Percentiles rank a stretch among this genome's conserved stretches.
phyloP scores from a whole-genome alignment of 495 filamentous ascomycete genomes.

The Astrothelium macrocarpum region DNA sequence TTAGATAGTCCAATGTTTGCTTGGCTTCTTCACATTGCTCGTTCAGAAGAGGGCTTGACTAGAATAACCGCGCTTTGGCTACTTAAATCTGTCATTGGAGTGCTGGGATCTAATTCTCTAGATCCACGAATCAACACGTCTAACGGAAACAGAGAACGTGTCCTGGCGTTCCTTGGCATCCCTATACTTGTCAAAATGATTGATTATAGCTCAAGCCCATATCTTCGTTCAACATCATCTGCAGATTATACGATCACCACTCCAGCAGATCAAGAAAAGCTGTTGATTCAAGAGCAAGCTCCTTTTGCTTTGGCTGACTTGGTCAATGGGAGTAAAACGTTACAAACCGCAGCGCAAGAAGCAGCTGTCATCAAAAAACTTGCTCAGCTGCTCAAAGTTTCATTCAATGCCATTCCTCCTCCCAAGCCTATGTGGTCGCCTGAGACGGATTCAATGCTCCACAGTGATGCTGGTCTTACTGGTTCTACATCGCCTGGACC shows the following conservation, averaged over 20 bases:
- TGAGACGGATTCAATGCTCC: conserved; percentile 8
- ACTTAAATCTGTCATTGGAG: conserved; percentile 33
- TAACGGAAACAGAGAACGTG: conserved; percentile 23
- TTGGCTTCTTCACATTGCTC: conserved; percentile 67
- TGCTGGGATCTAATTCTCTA: conserved; percentile 11
- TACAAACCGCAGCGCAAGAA: conserved; percentile 78
- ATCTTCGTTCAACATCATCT: neutral
- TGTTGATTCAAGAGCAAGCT: conserved; percentile 50
- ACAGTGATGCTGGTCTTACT: conserved; percentile 6
- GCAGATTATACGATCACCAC: neutral
- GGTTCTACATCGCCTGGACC: conserved; percentile 41
- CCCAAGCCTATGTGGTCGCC: conserved; percentile 33
- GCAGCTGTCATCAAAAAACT: conserved; percentile 63
- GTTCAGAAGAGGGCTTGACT: conserved; percentile 51
- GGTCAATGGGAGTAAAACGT: conserved; percentile 59
- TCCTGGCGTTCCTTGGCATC: conserved; percentile 29
- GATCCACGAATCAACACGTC: conserved; percentile 7
- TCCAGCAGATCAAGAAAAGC: conserved; percentile 28
- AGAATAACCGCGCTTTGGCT: conserved; percentile 73
- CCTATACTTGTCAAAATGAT: conserved; percentile 34
- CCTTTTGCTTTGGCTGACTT: conserved; percentile 67
- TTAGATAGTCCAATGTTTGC: conserved; percentile 66
- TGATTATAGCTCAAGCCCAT: conserved; percentile 12
- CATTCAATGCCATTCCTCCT: conserved; percentile 41
- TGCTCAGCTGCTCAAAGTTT: conserved; percentile 67